These are phyloP conservation scores for Otatea glauca DNA, from an alignment of 176 grass and related monocot species.

Conservation along the genomic window DNA sequence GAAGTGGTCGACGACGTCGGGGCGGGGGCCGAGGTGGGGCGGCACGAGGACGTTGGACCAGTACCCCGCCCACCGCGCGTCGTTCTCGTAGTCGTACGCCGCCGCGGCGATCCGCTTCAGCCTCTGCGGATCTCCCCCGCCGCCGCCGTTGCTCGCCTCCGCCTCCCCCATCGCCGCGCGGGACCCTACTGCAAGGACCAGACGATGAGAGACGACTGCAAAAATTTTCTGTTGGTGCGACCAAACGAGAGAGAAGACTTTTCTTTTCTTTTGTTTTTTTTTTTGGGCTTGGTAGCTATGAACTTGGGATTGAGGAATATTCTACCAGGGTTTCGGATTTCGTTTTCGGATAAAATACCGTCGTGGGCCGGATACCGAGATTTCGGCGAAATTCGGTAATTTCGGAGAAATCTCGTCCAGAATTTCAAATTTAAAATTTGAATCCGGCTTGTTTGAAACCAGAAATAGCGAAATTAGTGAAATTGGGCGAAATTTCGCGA, in stretches of 20 bases:
- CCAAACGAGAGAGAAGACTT: neutral
- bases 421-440: too few relatives aligned
- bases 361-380: too few relatives aligned
- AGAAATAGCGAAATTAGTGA: too few relatives aligned
- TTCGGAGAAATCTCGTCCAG: too few relatives aligned
- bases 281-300: too few relatives aligned
- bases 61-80: conserved; percentile 93
- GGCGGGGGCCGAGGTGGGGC: conserved; percentile 69
- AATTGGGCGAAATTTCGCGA: too few relatives aligned
- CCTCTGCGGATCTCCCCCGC: conserved; percentile 65
- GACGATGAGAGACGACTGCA: neutral
- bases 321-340: too few relatives aligned
- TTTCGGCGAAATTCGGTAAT: too few relatives aligned
- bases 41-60: conserved; percentile 87
- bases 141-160: conserved; percentile 42
- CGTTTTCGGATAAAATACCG: too few relatives aligned
- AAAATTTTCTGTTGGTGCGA: neutral
- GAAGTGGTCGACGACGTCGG: conserved; percentile 85
- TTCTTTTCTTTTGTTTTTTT: neutral
- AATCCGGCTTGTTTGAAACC: too few relatives aligned
- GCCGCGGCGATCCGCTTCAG: conserved; percentile 75
- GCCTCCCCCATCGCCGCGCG: conserved; percentile 48
- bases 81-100: conserved; percentile 92
- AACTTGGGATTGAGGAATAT: too few relatives aligned
- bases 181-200: neutral